Percentiles rank a stretch among this genome's conserved stretches.
phyloP scores from a whole-genome alignment of 768 basidiomycete species.

The Rhodotorula kratochvilovae region DNA sequence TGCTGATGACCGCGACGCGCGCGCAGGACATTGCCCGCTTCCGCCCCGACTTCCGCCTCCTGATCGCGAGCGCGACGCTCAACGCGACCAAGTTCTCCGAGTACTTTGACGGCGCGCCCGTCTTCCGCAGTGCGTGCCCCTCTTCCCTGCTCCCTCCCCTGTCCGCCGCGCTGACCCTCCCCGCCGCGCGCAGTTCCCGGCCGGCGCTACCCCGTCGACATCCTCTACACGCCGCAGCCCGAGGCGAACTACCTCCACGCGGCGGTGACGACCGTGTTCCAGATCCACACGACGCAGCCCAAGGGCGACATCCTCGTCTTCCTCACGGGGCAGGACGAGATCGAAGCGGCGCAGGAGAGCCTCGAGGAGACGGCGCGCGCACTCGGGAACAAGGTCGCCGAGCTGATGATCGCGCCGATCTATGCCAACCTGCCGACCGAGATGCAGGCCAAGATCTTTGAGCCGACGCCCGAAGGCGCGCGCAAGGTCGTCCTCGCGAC shows the following conservation, averaged over 20 bases:
- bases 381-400: slow-evolving; percentile 89
- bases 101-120: slow-evolving; percentile 93
- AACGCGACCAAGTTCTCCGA: slow-evolving; percentile 97
- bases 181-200: slow-evolving; percentile 67
- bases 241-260: slow-evolving; percentile 99
- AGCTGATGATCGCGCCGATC: slow-evolving; percentile 92
- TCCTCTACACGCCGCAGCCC: slow-evolving; percentile 97
- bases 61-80: slow-evolving; percentile 95
- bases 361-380: slow-evolving; percentile 90
- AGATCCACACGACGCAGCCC: slow-evolving; percentile 97
- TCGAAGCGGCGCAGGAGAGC: slow-evolving; percentile 94
- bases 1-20: slow-evolving; percentile 40
- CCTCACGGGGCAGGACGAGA: slow-evolving; percentile 98
- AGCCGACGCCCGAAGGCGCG: slow-evolving; percentile 93
- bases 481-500: slow-evolving; percentile 94
- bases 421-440: slow-evolving; percentile 99
- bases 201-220: slow-evolving; percentile 93
- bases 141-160: background rate
- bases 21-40: slow-evolving; percentile 89
- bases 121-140: slow-evolving; percentile 61
- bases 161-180: background rate
- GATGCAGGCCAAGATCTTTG: slow-evolving; percentile 99
- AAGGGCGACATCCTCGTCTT: slow-evolving; percentile 97
- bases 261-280: slow-evolving; percentile 96
- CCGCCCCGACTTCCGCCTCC: slow-evolving; percentile 81